A percentile compares a stretch with the other conserved stretches of the same genome.
Conservation (phyloP, 2,329 filamentous ascomycete species). For the Nigrospora osmanthi region DNA sequence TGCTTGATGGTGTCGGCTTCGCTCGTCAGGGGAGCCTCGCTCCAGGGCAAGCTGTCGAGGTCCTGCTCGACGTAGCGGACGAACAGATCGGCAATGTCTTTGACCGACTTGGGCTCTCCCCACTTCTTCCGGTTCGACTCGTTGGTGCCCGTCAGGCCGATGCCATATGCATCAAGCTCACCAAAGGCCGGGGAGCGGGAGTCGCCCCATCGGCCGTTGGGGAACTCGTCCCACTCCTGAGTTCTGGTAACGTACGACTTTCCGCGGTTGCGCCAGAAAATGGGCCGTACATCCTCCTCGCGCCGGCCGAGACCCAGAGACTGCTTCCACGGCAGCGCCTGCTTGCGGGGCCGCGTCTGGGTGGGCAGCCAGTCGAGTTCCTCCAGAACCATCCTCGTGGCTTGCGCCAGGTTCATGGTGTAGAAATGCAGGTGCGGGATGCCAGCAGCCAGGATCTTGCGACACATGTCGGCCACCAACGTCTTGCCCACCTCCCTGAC, state of each 20-base stretch:
- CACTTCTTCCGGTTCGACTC: constrained; percentile 93
- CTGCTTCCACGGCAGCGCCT: constrained; percentile 92
- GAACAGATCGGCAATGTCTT: constrained; percentile 78
- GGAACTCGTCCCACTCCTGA: constrained; percentile 98
- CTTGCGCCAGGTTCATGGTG: constrained; percentile 96
- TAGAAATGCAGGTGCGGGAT: constrained; percentile 94
- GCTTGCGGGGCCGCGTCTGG: constrained; percentile 69
- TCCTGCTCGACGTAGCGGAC: constrained; percentile 76
- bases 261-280: constrained; percentile 97
- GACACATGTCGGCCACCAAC: constrained; percentile 84
- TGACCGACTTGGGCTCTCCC: constrained; percentile 74
- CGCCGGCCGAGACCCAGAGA: constrained; percentile 83
- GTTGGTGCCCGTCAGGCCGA: constrained; percentile 89
- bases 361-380: constrained; percentile 79
- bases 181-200: constrained; percentile 93
- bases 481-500: constrained; percentile 85
- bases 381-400: constrained; percentile 88
- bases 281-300: constrained; percentile 91
- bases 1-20: constrained; percentile 75
- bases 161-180: constrained; percentile 88
- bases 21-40: constrained; percentile 74
- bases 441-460: constrained; percentile 72
- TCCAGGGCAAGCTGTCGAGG: constrained; percentile 84
- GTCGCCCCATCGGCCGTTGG: constrained; percentile 97
- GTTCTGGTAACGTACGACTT: constrained; percentile 93